These are phyloP conservation scores for Rehmannia glutinosa DNA, from an alignment of 257 asterid genomes.

Conservation along the genomic window DNA sequence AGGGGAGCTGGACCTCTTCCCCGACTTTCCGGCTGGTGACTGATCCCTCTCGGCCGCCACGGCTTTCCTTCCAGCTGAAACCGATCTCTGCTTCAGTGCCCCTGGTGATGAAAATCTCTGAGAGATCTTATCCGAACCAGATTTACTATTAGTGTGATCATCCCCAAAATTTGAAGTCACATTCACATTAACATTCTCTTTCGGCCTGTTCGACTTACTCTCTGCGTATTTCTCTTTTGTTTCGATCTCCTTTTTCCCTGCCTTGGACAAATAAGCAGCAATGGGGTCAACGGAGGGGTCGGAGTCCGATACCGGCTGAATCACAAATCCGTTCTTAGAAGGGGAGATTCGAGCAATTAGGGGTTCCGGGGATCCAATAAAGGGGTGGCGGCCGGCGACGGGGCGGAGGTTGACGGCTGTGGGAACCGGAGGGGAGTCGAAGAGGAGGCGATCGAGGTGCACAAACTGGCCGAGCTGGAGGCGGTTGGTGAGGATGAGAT, in stretches of 20 bases:
- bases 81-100: conserved; percentile 53
- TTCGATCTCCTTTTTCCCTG: conserved; percentile 33
- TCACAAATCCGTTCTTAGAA: conserved; percentile 49
- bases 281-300: conserved; percentile 50
- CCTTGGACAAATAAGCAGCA: conserved; percentile 44
- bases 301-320: conserved; percentile 73
- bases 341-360: conserved; percentile 57
- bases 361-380: conserved; percentile 79
- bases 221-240: conserved; percentile 24
- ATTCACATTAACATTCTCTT: conserved; percentile 66
- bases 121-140: conserved; percentile 38
- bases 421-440: conserved; percentile 77
- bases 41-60: conserved; percentile 65
- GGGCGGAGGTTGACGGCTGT: conserved; percentile 68
- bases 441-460: conserved; percentile 69
- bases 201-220: conserved; percentile 31
- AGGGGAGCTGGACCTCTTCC: conserved; percentile 82
- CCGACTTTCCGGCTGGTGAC: conserved; percentile 64
- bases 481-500: conserved; percentile 71
- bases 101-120: conserved; percentile 79
- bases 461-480: conserved; percentile 93
- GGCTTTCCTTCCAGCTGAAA: conserved; percentile 52
- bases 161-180: conserved; percentile 21
- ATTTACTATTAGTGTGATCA: conserved; percentile 3
- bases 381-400: conserved; percentile 68